These are phyloP conservation scores for Guadua angustifolia DNA, from an alignment of 176 grass and related monocot genomes.

Conservation along the genomic window DNA sequence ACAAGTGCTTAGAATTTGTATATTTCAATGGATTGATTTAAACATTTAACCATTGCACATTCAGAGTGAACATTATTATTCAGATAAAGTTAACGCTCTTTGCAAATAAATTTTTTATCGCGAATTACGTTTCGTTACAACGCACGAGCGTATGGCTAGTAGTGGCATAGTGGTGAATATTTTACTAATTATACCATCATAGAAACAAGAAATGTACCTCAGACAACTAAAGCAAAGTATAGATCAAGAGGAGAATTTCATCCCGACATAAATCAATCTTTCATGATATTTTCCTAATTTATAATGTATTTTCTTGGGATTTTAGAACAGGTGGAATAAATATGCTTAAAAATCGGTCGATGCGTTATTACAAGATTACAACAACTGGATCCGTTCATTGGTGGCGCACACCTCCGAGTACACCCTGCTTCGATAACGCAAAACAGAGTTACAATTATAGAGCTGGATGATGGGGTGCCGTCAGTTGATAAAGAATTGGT, in stretches of 20 bases:
- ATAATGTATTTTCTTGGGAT: not conserved
- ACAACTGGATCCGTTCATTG: conserved; percentile 28
- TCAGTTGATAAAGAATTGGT: conserved; percentile 37
- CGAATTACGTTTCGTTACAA: too few relatives aligned
- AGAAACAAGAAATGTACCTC: not conserved
- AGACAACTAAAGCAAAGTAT: not conserved
- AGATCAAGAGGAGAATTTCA: not conserved
- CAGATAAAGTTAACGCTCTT: too few relatives aligned
- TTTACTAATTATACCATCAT: not conserved
- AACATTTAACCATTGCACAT: too few relatives aligned
- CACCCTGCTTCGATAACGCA: conserved; percentile 41
- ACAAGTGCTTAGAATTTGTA: too few relatives aligned
- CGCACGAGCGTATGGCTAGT: too few relatives aligned
- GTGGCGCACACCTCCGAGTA: conserved; percentile 10
- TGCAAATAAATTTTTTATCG: too few relatives aligned
- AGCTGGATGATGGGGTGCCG: conserved; percentile 29
- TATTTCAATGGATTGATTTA: too few relatives aligned
- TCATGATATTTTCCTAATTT: not conserved
- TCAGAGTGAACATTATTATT: too few relatives aligned
- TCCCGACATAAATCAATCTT: not conserved
- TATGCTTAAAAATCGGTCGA: conserved; percentile 32
- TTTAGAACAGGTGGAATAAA: not conserved
- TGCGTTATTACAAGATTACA: conserved; percentile 54
- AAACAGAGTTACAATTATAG: conserved; percentile 44
- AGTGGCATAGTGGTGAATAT: not conserved